Evolutionary conservation across 208 protist species (phyloP), one percentile per base, ranked within the genome.

Genomic region (Trypanosoma avium): DNA sequence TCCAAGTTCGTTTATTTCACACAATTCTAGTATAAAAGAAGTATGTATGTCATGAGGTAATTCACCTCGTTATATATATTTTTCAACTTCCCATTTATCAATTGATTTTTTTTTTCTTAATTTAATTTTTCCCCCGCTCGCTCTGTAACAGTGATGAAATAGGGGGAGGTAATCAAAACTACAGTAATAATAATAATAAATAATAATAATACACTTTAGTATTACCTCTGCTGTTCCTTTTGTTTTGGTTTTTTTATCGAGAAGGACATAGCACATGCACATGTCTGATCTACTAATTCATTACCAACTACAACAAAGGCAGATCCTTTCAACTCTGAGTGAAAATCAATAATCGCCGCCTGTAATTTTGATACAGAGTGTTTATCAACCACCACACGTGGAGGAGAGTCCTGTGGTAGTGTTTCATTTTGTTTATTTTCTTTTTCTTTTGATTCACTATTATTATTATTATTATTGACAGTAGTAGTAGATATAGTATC

Each of bases 251-350:
- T 85, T 48, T 78, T 77, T 3, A 96, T 63, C 0, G 90, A 96
- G 50, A 96, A 96, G n/a, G 90, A 96, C 76, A 94, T 79, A 47
- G 87, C 90, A 47, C 90, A 96, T 10, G 87, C 87, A 64, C 90
- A 96, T 6, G 87, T 88, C 67, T 93, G 73, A 49, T 96, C 90
- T 0, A 96, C 81, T n/a, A 94, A 68, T 55, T 90, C 87, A 59
- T 96, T 96, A 0, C 90, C 90, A 1, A 96, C 78, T 1, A 93
- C 86, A 0, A 96, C 90, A 72, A 96, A 96, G 1, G 90, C 86
- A 2, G 82, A 75, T 0, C 90, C 90, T 48, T 96, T 96, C 57
- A 96, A 64, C 71, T 96, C 90, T 29, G 82, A 90, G 77, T 96
- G 86, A 72, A 84, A 96, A 66, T 96, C 87, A 6, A 96, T 69